Conservation (phyloP, 352 stramenopile genomes). For the Globisporangium solare region DNA sequence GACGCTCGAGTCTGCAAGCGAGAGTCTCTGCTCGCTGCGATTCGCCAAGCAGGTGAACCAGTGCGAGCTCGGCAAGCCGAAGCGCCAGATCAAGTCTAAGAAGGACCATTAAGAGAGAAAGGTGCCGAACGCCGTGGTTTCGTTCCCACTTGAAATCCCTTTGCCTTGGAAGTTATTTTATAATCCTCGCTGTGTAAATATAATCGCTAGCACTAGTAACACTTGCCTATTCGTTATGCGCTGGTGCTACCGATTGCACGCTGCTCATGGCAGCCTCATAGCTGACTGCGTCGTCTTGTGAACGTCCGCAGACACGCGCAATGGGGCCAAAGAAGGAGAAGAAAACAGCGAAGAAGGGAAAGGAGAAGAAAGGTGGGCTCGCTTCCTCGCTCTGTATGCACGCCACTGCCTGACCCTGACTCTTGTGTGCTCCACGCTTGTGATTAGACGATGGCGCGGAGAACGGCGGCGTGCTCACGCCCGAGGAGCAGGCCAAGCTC, state of each 20-base stretch:
- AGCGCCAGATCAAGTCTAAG: conserved; percentile 84
- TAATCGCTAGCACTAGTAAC: conserved; percentile 3
- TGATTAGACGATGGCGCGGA: conserved; percentile 59
- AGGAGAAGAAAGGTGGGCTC: conserved; percentile 70
- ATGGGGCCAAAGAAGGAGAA: conserved; percentile 75
- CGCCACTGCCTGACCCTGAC: too few relatives aligned
- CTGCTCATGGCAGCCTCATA: not conserved
- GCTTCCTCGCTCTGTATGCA: too few relatives aligned
- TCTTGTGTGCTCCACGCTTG: not conserved
- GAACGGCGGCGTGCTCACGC: conserved; percentile 64
- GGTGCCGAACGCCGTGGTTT: not conserved
- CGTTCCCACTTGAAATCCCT: not conserved
- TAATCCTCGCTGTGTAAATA: conserved; percentile 16
- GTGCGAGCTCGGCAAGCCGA: conserved; percentile 96
- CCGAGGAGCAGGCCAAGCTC: conserved; percentile 83
- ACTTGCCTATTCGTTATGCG: conserved; percentile 4
- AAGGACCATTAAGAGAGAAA: conserved; percentile 24
- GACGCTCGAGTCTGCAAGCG: conserved; percentile 90
- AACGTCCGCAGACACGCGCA: not conserved
- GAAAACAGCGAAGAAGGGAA: conserved; percentile 59
- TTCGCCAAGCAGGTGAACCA: conserved; percentile 97
- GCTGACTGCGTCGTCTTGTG: not conserved
- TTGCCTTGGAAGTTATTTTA: conserved; percentile 22
- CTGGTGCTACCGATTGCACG: not conserved
- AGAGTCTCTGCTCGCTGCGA: conserved; percentile 97